Conservation (phyloP, 2,329 filamentous ascomycete genomes). For the Thermoascus crustaceus region DNA sequence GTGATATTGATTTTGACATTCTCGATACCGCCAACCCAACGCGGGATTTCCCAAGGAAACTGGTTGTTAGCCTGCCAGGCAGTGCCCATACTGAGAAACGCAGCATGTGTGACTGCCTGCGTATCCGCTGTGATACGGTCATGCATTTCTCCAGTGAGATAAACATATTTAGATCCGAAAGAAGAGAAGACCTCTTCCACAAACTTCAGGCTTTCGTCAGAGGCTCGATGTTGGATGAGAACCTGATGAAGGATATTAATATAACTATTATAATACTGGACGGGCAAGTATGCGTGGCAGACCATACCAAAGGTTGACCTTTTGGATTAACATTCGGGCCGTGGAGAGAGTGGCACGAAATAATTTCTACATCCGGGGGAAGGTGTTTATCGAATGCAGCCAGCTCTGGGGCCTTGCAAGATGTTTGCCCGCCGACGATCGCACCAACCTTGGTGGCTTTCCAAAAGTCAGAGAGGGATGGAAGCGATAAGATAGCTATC, state of each 20-base stretch:
- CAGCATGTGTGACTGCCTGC: slow-evolving; percentile 94
- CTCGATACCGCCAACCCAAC: slow-evolving; percentile 94
- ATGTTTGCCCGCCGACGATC: slow-evolving; percentile 95
- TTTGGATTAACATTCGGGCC: slow-evolving; percentile 81
- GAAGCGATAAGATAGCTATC: slow-evolving; percentile 5
- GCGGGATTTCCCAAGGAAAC: slow-evolving; percentile 94
- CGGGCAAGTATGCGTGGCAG: slow-evolving; percentile 11
- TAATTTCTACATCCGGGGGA: slow-evolving; percentile 79
- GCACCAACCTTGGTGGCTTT: slow-evolving; percentile 88
- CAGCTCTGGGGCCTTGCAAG: slow-evolving; percentile 95
- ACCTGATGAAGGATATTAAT: slow-evolving; percentile 40
- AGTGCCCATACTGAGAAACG: slow-evolving; percentile 94
- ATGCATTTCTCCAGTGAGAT: slow-evolving; percentile 78
- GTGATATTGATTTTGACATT: slow-evolving; percentile 99
- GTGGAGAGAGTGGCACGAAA: slow-evolving; percentile 94
- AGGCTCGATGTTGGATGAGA: slow-evolving; percentile 85
- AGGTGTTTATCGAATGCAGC: slow-evolving; percentile 84
- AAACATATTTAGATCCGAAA: slow-evolving; percentile 76
- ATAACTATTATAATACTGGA: slow-evolving; percentile 5
- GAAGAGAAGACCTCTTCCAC: slow-evolving; percentile 76
- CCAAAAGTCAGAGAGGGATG: slow-evolving; percentile 18
- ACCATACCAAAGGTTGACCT: slow-evolving; percentile 73
- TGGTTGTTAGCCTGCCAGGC: slow-evolving; percentile 93
- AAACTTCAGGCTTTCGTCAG: slow-evolving; percentile 64
- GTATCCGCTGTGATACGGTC: slow-evolving; percentile 98